Base-by-base conservation (phyloP, 352 stramenopile species). In the Phytophthora chlamydospora region DNA sequence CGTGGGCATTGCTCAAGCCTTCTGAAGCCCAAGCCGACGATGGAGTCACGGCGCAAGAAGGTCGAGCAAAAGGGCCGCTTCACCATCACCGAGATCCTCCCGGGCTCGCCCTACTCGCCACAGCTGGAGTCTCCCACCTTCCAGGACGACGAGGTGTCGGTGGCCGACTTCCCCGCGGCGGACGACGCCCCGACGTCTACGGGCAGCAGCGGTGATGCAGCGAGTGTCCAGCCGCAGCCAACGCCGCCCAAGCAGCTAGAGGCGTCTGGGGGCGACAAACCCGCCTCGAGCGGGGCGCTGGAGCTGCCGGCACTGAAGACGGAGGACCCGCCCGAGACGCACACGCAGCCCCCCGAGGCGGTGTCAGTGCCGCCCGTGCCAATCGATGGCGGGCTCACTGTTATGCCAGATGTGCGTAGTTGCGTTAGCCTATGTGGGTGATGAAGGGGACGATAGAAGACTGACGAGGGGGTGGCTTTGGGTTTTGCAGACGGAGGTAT, bases 21-120 rank as follows among this genome's bases (percentile, higher is more conserved):
- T 24, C 21, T 3, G 21, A 24, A 24, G 21, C 21, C 21, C 21
- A 24, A 24, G 4, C 21, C 11, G 17, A 44, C 36, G 48, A 83
- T 79, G 63, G 71, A 76, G 63, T 64, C 58, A 33, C 59, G 70
- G 53, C 68, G 63, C 48, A 73, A 61, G 68, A 82, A 82, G 33
- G 83, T 93, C 9, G 78, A 94, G 71, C 74, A 80, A 64, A 82
- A 84, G 51, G 83, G 85, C 8, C 81, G 85, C 68, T 94, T 94
- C 65, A 94, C 85, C 4, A 94, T 94, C 69, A 91, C 78, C 6
- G 82, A 91, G 59, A 84, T 93, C 52, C 65, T 85, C 43, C 80
- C 81, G 2, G 77, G 72, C 21, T 91, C 81, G 17, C 75, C 76
- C 13, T 57, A 53, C 45, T 82, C 77, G 29, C 57, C 73, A n/a